Evolutionary conservation across 1,284 basidiomycete species (phyloP), one percentile per base, ranked within the genome.

Genomic region (Bjerkandera adusta): DNA sequence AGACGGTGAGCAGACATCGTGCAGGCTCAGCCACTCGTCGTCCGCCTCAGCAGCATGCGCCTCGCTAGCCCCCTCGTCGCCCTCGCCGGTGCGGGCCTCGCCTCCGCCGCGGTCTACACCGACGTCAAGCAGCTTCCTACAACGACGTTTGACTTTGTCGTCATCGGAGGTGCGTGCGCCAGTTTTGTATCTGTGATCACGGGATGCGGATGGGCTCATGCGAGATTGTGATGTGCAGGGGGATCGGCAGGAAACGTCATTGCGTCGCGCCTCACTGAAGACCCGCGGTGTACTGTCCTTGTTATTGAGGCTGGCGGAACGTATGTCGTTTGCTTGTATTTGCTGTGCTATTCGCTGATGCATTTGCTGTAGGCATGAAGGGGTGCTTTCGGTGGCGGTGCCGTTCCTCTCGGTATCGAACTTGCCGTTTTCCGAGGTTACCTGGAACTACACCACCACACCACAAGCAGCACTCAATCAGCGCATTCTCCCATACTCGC

Each of bases 141-240:
- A n/a, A n/a, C n/a, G n/a, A n/a, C n/a, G n/a, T 36, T 43, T 36
- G 13, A 54, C 65, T 4, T 59, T 72, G 8, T 37, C 30, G 34
- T 43, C n/a, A 30, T 43, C 5, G 41, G 41, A 8, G 27, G 32
- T 43, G 16, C 27, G 27, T 22, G 3, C n/a, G n/a, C n/a, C n/a
- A n/a, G n/a, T n/a, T n/a, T n/a, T n/a, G 26, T 52, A 61, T 11
- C 62, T 63, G 16, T 63, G 67, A 43, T 43, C 64, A 1, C 51
- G 70, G 8, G 49, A 68, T 6, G 47, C 66, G 53, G 50, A 40
- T n/a, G n/a, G n/a, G n/a, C n/a, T n/a, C n/a, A n/a, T n/a, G n/a
- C n/a, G n/a, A 67, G 67, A 70, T 43, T 69, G 72, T 39, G 45
- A 61, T 4, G 48, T n/a, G 38, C 67, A 43, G 32, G 27, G 15